Conservation (phyloP, 1,284 basidiomycete species). For the Hymenochaete sp. region DNA sequence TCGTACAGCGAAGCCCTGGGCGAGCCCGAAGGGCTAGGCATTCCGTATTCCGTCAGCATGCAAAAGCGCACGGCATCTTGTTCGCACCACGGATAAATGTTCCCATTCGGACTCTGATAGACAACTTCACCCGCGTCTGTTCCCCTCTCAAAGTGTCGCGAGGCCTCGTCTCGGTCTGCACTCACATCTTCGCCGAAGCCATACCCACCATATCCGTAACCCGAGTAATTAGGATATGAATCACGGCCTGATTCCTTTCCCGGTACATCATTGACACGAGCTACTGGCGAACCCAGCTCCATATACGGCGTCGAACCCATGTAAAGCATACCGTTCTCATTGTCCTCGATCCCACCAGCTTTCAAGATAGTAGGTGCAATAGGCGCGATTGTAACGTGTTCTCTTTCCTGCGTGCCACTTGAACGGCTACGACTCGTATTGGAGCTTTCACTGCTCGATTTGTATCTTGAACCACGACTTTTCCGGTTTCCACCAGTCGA, state of each 20-base stretch:
- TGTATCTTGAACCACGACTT: slow-evolving; percentile 14
- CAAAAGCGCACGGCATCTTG: slow-evolving; percentile 15
- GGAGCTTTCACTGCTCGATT: slow-evolving; percentile 8
- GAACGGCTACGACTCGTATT: slow-evolving; percentile 7
- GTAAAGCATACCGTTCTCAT: slow-evolving; percentile 27
- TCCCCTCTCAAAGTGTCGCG: slow-evolving; percentile 12
- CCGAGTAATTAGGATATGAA: not conserved
- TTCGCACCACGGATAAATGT: slow-evolving; percentile 15
- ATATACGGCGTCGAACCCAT: slow-evolving; percentile 14
- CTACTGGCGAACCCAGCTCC: slow-evolving; percentile 1
- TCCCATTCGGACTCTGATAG: slow-evolving; percentile 14
- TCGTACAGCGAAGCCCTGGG: too few species aligned
- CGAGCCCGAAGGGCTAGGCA: slow-evolving; percentile 1
- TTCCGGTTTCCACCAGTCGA: slow-evolving; percentile 7
- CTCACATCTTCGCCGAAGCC: slow-evolving; percentile 14
- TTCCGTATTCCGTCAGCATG: slow-evolving; percentile 12
- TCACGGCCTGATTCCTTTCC: slow-evolving; percentile 4
- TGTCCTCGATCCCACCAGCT: slow-evolving; percentile 50
- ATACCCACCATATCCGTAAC: slow-evolving; percentile 16
- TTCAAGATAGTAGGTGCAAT: slow-evolving; percentile 93
- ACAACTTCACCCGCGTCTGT: slow-evolving; percentile 12
- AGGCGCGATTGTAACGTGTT: slow-evolving; percentile 83
- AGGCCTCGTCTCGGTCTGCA: slow-evolving; percentile 8
- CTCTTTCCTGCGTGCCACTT: slow-evolving; percentile 31
- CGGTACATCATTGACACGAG: slow-evolving; percentile 4